Evolutionary conservation across 1,284 basidiomycete species (phyloP), one percentile per base, ranked within the genome.

Genomic region (Rhodotorula mucilaginosa): DNA sequence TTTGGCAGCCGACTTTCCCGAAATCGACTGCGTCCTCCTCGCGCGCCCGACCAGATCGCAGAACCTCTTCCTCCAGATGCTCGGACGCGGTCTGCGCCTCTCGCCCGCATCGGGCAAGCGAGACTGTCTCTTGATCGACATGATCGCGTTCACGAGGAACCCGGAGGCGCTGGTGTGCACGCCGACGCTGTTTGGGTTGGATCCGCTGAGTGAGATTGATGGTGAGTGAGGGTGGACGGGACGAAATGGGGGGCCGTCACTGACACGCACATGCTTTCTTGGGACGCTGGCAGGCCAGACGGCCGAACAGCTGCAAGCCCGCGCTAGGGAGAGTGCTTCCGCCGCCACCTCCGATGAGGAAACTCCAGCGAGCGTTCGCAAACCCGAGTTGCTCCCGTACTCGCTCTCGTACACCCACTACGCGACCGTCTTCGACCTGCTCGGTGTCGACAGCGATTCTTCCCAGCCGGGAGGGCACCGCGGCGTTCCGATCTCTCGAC

Each of bases 21-120:
- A 47, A 71, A 91, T 97, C 66, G 96, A 98, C 78, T 97, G 94
- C 74, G 86, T 97, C 13, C 81, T 97, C 39, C 84, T 98, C 16
- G 92, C 80, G 0, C 69, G 81, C 13, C 81, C 76, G 16, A 97
- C 96, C 0, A 85, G 89, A 39, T 97, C 93, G 18, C 85, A 88
- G 47, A 97, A 96, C 80, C 81, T 97, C 13, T 94, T 95, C 77
- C 87, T 90, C 6, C 96, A 98, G 79, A 99, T 98, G 94, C 92
- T 98, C 75, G 96, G 95, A 0, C 86, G 96, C 65, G 95, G 96
- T 13, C 89, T 98, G 85, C 86, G 96, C 68, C 84, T 91, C 39
- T 93, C 91, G 0, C 90, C 92, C 2, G 81, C 81, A 8, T 94
- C 91, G 0, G 90, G 88, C 59, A 99, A 99, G 81, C 78, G 81